A percentile compares a stretch with the other conserved stretches of the same genome.
Conservation (phyloP, 2,329 filamentous ascomycete species). For the Penicillium brasilianum region DNA sequence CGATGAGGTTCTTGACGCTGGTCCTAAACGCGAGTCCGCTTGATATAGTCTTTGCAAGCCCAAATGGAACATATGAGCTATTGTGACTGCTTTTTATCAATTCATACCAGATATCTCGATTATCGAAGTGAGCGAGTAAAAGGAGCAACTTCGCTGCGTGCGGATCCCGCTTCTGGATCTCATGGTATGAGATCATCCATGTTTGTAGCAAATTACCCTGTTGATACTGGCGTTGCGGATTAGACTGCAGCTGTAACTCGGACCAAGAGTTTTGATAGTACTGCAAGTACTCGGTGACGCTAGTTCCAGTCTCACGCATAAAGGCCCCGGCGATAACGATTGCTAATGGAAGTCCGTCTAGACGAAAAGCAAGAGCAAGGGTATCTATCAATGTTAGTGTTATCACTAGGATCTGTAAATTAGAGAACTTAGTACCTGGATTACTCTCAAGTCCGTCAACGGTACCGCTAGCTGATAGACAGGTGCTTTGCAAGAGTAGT, state of each 20-base stretch:
- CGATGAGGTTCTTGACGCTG: conserved; percentile 20
- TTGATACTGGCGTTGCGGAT: too few species aligned
- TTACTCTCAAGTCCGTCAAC: background rate
- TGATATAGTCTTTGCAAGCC: conserved; percentile 26
- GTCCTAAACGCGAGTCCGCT: conserved; percentile 28
- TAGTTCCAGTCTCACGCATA: conserved; percentile 45
- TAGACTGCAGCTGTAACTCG: conserved; percentile 23
- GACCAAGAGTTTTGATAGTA: conserved; percentile 49
- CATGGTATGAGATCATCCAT: conserved; percentile 45
- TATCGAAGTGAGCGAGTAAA: conserved; percentile 51
- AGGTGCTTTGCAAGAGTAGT: conserved; percentile 24
- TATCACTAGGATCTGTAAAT: background rate
- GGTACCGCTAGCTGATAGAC: conserved; percentile 8
- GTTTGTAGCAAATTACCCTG: conserved; percentile 41
- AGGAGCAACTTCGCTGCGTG: conserved; percentile 44
- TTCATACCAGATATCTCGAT: too few species aligned
- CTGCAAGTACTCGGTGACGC: conserved; percentile 46
- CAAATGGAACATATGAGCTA: conserved; percentile 21
- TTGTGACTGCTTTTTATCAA: conserved; percentile 36
- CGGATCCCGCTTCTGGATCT: conserved; percentile 41
- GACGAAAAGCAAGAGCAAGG: conserved; percentile 36
- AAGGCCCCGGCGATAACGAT: conserved; percentile 54
- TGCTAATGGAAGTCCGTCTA: conserved; percentile 55
- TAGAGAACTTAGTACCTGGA: conserved; percentile 14
- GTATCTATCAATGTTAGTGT: conserved; percentile 31